phyloP scores from a whole-genome alignment of 352 stramenopile species.

The Pythium aristosporum region DNA sequence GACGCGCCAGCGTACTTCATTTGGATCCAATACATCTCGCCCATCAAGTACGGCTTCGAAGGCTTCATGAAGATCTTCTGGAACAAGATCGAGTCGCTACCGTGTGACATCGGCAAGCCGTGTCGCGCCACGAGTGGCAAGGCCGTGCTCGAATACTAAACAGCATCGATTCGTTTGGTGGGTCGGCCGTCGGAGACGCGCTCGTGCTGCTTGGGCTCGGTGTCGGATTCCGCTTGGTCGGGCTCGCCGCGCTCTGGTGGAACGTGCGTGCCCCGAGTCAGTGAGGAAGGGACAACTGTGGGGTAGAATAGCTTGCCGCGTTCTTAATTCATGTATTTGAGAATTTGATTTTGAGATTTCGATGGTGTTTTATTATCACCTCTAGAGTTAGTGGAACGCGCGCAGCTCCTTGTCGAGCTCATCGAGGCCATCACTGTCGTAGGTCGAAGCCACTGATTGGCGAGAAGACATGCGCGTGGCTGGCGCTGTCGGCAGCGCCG shows the following conservation, averaged over 20 bases:
- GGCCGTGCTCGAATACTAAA: slow-evolving; percentile 48
- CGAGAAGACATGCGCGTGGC: slow-evolving; percentile 12
- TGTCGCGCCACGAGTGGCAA: slow-evolving; percentile 39
- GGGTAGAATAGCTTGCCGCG: no score
- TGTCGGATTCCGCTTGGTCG: slow-evolving; percentile 33
- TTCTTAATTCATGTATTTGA: no score
- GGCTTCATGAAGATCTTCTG: slow-evolving; percentile 35
- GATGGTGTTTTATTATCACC: no score
- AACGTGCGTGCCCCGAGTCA: slow-evolving; percentile 30
- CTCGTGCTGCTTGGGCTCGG: slow-evolving; percentile 41
- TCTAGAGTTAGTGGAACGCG: slow-evolving; percentile 9
- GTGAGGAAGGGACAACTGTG: neutral
- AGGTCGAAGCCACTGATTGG: slow-evolving; percentile 30
- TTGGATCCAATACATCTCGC: slow-evolving; percentile 36
- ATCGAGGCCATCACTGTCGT: slow-evolving; percentile 49
- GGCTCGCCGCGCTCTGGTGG: slow-evolving; percentile 30
- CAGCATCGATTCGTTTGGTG: slow-evolving; percentile 32
- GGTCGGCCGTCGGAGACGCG: slow-evolving; percentile 34
- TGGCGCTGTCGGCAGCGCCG: neutral
- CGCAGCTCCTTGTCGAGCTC: slow-evolving; percentile 48
- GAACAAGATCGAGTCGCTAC: slow-evolving; percentile 19
- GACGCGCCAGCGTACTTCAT: slow-evolving; percentile 35
- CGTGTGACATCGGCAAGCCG: slow-evolving; percentile 23
- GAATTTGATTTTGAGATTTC: no score
- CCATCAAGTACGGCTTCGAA: slow-evolving; percentile 39